phyloP scores from a whole-genome alignment of 805 yeast species.

The Millerago galiae region DNA sequence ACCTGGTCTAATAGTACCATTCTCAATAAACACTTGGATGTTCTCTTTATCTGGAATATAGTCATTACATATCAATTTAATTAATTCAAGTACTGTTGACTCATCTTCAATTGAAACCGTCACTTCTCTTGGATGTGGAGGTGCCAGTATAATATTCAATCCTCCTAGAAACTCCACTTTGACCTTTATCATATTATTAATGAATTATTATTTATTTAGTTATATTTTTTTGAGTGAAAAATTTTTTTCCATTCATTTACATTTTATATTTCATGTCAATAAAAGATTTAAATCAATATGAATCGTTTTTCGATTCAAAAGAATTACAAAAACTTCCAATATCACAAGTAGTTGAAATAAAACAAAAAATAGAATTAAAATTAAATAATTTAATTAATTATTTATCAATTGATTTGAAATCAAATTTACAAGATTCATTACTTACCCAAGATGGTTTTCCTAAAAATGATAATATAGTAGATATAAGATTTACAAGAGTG shows the following conservation, averaged over 20 bases:
- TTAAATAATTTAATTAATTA: not conserved
- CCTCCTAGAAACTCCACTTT: slow-evolving; percentile 49
- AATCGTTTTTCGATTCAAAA: too few species aligned
- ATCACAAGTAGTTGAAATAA: not conserved
- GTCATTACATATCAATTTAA: slow-evolving; percentile 45
- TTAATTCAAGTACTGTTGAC: slow-evolving; percentile 40
- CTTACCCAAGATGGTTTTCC: slow-evolving; percentile 80
- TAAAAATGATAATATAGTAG: slow-evolving; percentile 72
- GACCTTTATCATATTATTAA: not conserved
- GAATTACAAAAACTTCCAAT: not conserved
- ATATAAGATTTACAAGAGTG: slow-evolving; percentile 54
- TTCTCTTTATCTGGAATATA: slow-evolving; percentile 58
- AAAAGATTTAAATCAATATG: slow-evolving; percentile 3
- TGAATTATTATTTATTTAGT: not conserved
- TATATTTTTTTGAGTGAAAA: too few species aligned
- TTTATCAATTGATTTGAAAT: slow-evolving; percentile 2
- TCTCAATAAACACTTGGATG: slow-evolving; percentile 71
- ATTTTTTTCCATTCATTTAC: not conserved
- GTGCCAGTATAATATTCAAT: slow-evolving; percentile 56
- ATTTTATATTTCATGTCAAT: not conserved
- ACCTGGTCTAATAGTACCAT: slow-evolving; percentile 83
- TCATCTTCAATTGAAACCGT: slow-evolving; percentile 39
- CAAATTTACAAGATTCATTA: slow-evolving; percentile 58
- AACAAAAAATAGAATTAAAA: slow-evolving; percentile 1
- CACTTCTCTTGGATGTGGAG: slow-evolving; percentile 50